Percentiles rank a stretch among this genome's conserved stretches.
These are phyloP conservation scores for Haplographium delicatum DNA, from an alignment of 495 filamentous ascomycete genomes.

Conservation along the genomic window DNA sequence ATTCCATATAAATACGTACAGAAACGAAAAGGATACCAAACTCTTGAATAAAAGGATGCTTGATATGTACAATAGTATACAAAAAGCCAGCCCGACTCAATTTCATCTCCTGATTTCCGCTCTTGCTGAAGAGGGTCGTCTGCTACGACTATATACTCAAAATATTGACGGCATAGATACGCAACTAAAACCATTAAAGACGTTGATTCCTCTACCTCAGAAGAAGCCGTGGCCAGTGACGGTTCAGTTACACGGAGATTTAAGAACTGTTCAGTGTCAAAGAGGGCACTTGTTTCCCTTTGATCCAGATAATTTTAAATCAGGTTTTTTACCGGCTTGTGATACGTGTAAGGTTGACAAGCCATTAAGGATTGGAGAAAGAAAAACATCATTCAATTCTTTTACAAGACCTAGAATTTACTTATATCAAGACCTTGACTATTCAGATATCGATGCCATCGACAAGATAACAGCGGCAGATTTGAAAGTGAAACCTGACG, in stretches of 20 bases:
- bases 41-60: neutral
- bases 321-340: neutral
- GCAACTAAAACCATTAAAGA: neutral
- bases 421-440: neutral
- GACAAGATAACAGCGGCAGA: neutral
- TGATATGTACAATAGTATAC: neutral
- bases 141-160: neutral
- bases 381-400: too few relatives aligned
- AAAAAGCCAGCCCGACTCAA: neutral
- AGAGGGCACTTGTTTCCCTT: neutral
- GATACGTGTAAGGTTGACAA: neutral
- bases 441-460: neutral
- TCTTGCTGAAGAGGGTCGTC: neutral
- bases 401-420: neutral
- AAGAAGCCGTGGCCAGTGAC: neutral
- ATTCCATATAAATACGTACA: neutral
- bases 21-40: neutral
- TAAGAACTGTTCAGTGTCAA: neutral
- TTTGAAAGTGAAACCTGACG: neutral
- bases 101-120: neutral
- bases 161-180: neutral
- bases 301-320: neutral
- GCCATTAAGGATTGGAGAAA: neutral
- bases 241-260: neutral
- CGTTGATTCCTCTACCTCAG: neutral